Conservation (phyloP, 208 protist genomes). For the Balamuthia mandrillaris region DNA sequence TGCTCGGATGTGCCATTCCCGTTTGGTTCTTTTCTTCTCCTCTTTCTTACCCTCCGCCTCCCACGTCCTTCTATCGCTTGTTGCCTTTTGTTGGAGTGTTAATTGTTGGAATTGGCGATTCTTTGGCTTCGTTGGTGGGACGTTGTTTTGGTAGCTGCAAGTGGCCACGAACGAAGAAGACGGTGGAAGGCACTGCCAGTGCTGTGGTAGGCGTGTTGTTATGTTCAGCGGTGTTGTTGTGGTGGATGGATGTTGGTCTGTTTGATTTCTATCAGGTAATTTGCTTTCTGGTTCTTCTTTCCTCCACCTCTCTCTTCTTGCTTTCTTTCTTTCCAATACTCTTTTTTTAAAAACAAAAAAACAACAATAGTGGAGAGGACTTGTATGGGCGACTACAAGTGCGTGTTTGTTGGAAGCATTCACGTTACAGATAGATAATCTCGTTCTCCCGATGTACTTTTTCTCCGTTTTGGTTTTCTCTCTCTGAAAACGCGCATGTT, state of each 20-base stretch:
- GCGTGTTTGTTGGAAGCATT: neutral
- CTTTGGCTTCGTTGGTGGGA: neutral
- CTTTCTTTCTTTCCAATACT: neutral
- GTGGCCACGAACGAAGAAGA: constrained; percentile 15
- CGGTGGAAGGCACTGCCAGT: neutral
- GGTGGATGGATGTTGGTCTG: neutral
- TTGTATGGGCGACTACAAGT: neutral
- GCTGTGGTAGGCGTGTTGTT: neutral
- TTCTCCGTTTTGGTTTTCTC: neutral
- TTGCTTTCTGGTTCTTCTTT: neutral
- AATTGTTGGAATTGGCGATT: neutral
- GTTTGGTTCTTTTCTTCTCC: neutral
- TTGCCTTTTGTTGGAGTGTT: neutral
- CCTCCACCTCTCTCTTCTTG: neutral
- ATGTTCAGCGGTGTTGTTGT: neutral
- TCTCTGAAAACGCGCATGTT: too few relatives aligned
- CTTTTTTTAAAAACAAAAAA: neutral
- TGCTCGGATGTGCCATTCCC: neutral
- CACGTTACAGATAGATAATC: constrained; percentile 31
- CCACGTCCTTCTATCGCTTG: neutral
- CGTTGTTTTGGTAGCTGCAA: neutral
- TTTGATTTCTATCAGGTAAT: neutral
- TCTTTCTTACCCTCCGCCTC: too few relatives aligned
- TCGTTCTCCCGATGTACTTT: neutral
- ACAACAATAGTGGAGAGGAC: neutral